Evolutionary conservation across 176 grass and related monocot species (phyloP), one percentile per base, ranked within the genome.

Genomic region (Secale cereale): DNA sequence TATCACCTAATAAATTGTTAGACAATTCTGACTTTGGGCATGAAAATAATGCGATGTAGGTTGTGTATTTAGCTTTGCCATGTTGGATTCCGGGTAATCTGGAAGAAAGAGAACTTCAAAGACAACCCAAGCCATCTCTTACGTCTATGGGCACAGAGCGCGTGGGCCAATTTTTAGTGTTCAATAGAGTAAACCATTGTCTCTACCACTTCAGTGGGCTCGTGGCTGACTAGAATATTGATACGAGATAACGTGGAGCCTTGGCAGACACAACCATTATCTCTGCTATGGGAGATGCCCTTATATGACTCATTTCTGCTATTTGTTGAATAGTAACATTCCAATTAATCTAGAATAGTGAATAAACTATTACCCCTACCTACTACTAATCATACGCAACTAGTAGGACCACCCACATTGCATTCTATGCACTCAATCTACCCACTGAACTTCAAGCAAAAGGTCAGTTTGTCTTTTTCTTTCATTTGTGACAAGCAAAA

Each of bases 401-500:
- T 31, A 65, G 10, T 50, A 80, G 48, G 64, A 68, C 28, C 41
- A 81, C 28, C 28, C 19, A 81, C 27, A 35, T 17, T 43, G 41
- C 64, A 81, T 56, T 22, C 31, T 6, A 83, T 23, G 4, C 3
- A 6, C 52, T 61, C 68, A 72, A 74, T 45, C 35, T n/a, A 61
- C 25, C 52, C 6, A 74, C 68, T 83, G 33, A 25, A 74, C 73
- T 74, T 70, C 14, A 72, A 60, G 36, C n/a, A 72, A 50, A 65
- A n/a, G 28, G 23, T 69, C 12, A 25, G 29, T 70, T 32, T 5
- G 28, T 7, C 27, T 52, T 81, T 33, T 31, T 26, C 3, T 25
- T 68, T 37, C 29, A 69, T 81, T 81, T 81, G 65, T 8, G 43
- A 19, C 43, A 26, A 46, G 45, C 79, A 56, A 82, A 73, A 29